phyloP scores from a whole-genome alignment of 202 grass and related monocot genomes.

The Carex arenaria region DNA sequence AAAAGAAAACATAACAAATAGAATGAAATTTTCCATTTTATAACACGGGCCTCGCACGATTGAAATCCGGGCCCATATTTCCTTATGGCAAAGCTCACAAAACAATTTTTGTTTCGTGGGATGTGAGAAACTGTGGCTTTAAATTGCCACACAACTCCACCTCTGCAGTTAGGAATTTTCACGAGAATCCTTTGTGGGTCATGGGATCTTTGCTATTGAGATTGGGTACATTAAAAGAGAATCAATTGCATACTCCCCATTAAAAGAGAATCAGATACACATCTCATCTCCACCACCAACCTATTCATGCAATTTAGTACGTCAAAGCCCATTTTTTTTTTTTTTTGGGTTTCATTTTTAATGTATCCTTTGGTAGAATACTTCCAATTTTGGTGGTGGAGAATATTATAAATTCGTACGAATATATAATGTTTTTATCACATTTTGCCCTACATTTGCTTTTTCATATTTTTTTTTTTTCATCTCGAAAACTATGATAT shows the following conservation, averaged over 20 bases:
- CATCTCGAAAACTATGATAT: neutral
- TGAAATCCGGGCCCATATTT: neutral
- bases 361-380: no score
- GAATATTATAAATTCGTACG: no score
- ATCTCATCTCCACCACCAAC: neutral
- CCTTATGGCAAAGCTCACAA: neutral
- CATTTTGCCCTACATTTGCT: neutral
- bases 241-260: neutral
- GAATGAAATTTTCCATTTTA: neutral
- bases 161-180: neutral
- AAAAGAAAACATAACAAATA: neutral
- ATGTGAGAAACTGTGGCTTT: neutral
- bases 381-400: no score
- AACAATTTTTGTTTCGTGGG: neutral
- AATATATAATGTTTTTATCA: neutral
- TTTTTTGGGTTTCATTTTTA: no score
- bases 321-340: no score
- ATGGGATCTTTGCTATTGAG: conserved; percentile 23
- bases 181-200: conserved; percentile 31
- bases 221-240: conserved; percentile 16
- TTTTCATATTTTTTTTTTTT: neutral
- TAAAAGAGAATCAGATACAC: neutral
- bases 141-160: neutral
- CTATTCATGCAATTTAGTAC: no score
- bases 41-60: neutral